These are phyloP conservation scores for Tuber melanosporum DNA, from an alignment of 495 filamentous ascomycete genomes.

Conservation along the genomic window DNA sequence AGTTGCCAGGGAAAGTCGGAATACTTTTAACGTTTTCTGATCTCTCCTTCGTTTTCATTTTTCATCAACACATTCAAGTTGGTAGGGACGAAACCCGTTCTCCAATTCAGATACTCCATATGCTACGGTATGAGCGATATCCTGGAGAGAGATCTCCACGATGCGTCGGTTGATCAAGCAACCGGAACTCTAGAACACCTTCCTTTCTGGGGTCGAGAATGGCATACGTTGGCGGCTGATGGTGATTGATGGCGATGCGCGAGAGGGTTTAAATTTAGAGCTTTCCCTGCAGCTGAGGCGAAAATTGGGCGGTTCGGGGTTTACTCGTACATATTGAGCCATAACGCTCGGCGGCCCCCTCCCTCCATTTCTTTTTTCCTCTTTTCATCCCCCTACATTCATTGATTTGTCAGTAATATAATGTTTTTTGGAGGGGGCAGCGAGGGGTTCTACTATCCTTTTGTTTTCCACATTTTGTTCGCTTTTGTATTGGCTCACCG, in stretches of 20 bases:
- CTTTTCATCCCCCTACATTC: neutral
- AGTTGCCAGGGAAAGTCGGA: neutral
- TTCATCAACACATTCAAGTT: neutral
- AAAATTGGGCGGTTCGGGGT: neutral
- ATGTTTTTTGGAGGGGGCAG: neutral
- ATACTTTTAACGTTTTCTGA: neutral
- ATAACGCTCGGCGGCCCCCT: neutral
- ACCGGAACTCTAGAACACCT: neutral
- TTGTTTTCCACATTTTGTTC: neutral
- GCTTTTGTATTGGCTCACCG: neutral
- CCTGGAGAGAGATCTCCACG: neutral
- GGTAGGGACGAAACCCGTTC: neutral
- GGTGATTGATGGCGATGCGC: neutral
- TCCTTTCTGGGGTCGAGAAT: neutral
- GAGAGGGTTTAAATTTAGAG: neutral
- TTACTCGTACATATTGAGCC: neutral
- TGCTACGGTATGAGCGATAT: neutral
- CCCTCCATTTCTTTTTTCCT: neutral
- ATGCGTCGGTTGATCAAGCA: neutral
- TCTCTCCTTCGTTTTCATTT: neutral
- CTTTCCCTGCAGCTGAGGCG: neutral
- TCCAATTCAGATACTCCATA: neutral
- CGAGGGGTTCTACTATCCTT: neutral
- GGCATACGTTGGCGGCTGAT: neutral
- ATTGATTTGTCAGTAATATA: neutral